These are phyloP conservation scores for Naematelia encephala DNA, from an alignment of 768 basidiomycete genomes.

Conservation along the genomic window DNA sequence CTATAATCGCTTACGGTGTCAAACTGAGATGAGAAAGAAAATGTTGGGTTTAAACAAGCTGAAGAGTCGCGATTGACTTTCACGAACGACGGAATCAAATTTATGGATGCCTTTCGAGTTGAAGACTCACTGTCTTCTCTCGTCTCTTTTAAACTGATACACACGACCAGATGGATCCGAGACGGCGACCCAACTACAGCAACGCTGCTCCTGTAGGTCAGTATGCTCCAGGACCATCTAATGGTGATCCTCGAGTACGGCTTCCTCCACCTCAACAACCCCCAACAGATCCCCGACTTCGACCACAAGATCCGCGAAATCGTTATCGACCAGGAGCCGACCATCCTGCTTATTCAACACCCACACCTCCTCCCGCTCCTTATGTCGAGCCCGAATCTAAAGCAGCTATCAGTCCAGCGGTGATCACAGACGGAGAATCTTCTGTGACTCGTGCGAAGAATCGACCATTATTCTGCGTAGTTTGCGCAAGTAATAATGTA, in stretches of 20 bases:
- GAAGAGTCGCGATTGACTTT: neutral
- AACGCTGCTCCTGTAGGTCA: constrained; percentile 9
- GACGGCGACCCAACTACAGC: constrained; percentile 21
- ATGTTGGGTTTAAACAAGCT: neutral
- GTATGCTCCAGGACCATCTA: constrained; percentile 4
- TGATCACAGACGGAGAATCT: neutral
- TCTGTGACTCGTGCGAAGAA: constrained; percentile 52
- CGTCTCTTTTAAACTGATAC: neutral
- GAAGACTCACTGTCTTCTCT: too few species aligned
- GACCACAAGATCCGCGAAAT: constrained; percentile 33
- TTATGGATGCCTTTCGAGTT: neutral
- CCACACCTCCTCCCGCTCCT: constrained; percentile 20
- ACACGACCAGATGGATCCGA: constrained; percentile 27
- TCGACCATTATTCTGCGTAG: constrained; percentile 88
- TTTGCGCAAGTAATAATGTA: constrained; percentile 98
- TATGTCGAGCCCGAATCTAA: neutral
- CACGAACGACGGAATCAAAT: neutral
- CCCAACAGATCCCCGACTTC: constrained; percentile 23
- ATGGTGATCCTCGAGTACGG: constrained; percentile 4
- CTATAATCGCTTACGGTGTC: neutral
- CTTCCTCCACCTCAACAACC: neutral
- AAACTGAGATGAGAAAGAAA: neutral
- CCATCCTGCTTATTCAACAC: constrained; percentile 6
- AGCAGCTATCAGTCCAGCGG: neutral
- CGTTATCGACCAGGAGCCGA: constrained; percentile 7